Evolutionary conservation across 164 flowering plant species (phyloP).

Genomic region (Dillenia turbinata): DNA sequence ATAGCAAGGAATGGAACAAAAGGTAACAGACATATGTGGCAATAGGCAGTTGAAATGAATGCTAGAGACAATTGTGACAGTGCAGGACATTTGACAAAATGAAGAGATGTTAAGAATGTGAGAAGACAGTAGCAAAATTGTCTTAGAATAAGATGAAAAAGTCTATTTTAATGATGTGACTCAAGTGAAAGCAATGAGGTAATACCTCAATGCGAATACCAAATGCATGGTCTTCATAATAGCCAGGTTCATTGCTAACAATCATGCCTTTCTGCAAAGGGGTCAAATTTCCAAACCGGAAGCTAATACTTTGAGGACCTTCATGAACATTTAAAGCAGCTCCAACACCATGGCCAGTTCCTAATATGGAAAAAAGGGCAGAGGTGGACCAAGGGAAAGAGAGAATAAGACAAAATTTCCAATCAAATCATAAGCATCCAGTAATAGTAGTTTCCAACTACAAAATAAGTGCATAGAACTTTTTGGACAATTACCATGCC

Average conservation of each 20-base stretch:
- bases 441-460: neutral
- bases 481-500: slow-evolving; percentile 64
- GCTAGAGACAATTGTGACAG: too few relatives aligned
- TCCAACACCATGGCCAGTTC: slow-evolving; percentile 99
- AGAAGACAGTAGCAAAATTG: too few relatives aligned
- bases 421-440: neutral
- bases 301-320: slow-evolving; percentile 98
- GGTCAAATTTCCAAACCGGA: slow-evolving; percentile 81
- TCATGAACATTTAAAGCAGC: slow-evolving; percentile 98
- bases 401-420: neutral
- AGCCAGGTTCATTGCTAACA: slow-evolving; percentile 97
- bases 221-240: slow-evolving; percentile 91
- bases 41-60: too few relatives aligned
- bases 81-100: too few relatives aligned
- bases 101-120: too few relatives aligned
- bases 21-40: too few relatives aligned
- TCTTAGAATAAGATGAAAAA: too few relatives aligned
- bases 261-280: slow-evolving; percentile 82
- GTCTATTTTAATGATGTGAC: too few relatives aligned
- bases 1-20: too few relatives aligned
- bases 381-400: neutral
- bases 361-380: slow-evolving; percentile 25
- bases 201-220: slow-evolving; percentile 94
- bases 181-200: too few relatives aligned
- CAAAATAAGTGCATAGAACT: neutral